phyloP scores from a whole-genome alignment of 257 asterid species.

The Henckelia pumila region DNA sequence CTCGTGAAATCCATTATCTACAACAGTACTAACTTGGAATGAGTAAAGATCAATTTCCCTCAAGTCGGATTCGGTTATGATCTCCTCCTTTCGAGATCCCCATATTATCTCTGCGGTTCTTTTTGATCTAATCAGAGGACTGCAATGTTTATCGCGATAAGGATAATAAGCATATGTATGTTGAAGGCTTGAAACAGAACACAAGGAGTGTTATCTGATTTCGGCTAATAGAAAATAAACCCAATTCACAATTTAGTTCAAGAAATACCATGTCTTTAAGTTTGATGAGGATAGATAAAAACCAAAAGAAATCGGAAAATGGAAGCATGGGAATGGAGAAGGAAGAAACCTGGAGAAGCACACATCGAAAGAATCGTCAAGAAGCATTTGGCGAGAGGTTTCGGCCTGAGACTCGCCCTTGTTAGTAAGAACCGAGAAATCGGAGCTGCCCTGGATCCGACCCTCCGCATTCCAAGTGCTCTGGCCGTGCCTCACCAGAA shows the following conservation, averaged over 20 bases:
- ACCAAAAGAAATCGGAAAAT: background rate
- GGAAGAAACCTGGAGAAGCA: constrained; percentile 73
- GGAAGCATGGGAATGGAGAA: background rate
- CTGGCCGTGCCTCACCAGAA: constrained; percentile 90
- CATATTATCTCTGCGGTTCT: constrained; percentile 96
- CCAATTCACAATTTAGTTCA: constrained; percentile 2
- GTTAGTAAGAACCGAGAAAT: constrained; percentile 75
- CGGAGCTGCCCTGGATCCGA: constrained; percentile 94
- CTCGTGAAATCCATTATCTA: background rate
- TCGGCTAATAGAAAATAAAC: background rate
- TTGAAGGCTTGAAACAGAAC: background rate
- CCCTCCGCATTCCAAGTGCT: constrained; percentile 99
- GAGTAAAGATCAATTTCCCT: constrained; percentile 95
- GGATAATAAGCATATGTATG: constrained; percentile 18
- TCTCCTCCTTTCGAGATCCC: constrained; percentile 69
- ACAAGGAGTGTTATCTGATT: background rate
- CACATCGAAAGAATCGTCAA: constrained; percentile 74
- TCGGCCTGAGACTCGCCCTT: constrained; percentile 94
- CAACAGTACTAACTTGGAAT: constrained; percentile 61
- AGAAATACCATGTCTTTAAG: background rate
- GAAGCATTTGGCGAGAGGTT: constrained; percentile 89
- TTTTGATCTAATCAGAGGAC: constrained; percentile 86
- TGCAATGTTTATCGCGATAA: constrained; percentile 35
- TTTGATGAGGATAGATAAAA: no score
- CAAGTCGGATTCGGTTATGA: constrained; percentile 68